Percentiles rank a stretch among this genome's conserved stretches.
These are phyloP conservation scores for Acidiella bohemica DNA, from an alignment of 495 filamentous ascomycete species.

Conservation along the genomic window DNA sequence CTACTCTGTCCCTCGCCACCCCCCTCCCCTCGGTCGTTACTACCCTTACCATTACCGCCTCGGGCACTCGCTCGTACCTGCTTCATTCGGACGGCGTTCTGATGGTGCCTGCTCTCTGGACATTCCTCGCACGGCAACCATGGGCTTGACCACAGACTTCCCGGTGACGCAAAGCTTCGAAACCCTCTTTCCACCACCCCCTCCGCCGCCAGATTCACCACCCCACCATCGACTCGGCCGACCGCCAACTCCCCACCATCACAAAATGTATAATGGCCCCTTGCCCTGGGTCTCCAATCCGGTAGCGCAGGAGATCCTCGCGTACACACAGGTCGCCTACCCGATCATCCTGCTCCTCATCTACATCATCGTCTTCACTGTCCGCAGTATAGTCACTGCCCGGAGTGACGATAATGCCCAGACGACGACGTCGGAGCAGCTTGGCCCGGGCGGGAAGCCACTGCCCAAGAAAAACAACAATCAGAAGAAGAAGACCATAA, in stretches of 20 bases:
- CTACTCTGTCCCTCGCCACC: too few species aligned
- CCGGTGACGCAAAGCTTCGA: too few species aligned
- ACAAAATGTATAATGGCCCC: not conserved
- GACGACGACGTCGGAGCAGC: constrained; percentile 28
- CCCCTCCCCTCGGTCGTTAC: too few species aligned
- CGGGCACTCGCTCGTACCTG: too few species aligned
- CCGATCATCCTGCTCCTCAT: constrained; percentile 54
- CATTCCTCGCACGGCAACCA: too few species aligned
- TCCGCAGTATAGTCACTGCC: constrained; percentile 45
- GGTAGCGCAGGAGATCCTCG: constrained; percentile 28
- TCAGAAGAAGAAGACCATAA: constrained; percentile 29
- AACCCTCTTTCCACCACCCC: too few species aligned
- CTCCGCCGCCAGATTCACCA: not conserved
- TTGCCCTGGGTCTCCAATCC: constrained; percentile 11
- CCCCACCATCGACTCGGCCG: too few species aligned
- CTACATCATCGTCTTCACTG: constrained; percentile 51
- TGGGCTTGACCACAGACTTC: too few species aligned
- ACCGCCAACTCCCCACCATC: not conserved
- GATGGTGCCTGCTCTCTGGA: too few species aligned
- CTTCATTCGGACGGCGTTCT: too few species aligned
- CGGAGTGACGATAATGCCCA: constrained; percentile 26
- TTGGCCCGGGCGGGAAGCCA: constrained; percentile 69
- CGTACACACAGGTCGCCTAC: constrained; percentile 45
- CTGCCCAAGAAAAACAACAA: constrained; percentile 47
- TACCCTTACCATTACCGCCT: too few species aligned